Evolutionary conservation across 345 rosid genomes (phyloP), one percentile per base, ranked within the genome.

Genomic region (Passiflora organensis): DNA sequence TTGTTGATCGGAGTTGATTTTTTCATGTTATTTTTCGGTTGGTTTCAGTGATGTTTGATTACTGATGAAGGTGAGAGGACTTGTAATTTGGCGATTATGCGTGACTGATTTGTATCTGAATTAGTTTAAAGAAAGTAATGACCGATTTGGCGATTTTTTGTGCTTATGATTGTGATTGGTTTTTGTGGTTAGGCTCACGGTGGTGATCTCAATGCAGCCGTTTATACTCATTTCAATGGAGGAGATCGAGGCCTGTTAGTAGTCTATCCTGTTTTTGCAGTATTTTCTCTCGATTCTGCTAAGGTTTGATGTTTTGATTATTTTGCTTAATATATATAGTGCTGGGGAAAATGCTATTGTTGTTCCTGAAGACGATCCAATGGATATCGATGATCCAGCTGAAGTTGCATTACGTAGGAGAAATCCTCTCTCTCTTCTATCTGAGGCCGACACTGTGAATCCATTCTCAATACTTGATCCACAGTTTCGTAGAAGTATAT

Each of bases 191-290:
- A 94, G 99, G 97, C 87, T 65, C 88, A 94, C 64, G 74, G 69
- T 16, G 96, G 95, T 59, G 93, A 89, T 80, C 89, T 89, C 57
- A 89, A 94, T 80, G 86, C 84, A 62, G 96, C 99, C 52, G 83
- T 94, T 59, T 85, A 94, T 82, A 82, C 95, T 23, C 83, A 83
- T 78, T 94, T 89, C 78, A 70, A 62, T 12, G 95, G 83, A 62
- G 95, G 97, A 75, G 97, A 89, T 70, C 63, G 83, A 65, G 83
- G 62, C 74, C 71, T 8, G 87, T 85, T 36, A 48, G 83, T 63
- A 36, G 37, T 21, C 36, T 63, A 21, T 28, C 18, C 36, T 47
- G 43, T 20, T 9, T 25, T 22, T 32, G 17, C 12, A 50, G 17
- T 36, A 16, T 28, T 23, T 25, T 56, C 11, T 23, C 37, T 43